Evolutionary conservation across 164 flowering plant genomes (phyloP).

Genomic region (Umbilicus rupestris): DNA sequence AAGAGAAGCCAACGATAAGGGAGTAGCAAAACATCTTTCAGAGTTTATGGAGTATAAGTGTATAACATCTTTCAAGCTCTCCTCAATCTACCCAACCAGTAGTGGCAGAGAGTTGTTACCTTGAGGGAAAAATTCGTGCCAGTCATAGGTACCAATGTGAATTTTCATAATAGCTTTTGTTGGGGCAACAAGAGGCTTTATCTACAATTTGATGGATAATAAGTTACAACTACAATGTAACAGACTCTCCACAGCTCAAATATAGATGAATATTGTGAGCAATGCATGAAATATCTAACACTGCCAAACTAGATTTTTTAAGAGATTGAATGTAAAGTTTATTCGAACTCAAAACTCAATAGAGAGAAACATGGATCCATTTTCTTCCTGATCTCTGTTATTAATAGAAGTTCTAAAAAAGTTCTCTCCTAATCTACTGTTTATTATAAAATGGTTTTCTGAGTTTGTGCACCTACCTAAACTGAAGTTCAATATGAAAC

Average conservation of each 20-base stretch:
- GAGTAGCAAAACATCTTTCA: neutral
- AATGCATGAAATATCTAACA: neutral
- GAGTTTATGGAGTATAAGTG: neutral
- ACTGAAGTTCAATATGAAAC: neutral
- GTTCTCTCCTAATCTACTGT: too few species aligned
- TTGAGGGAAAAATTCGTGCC: slow-evolving; percentile 91
- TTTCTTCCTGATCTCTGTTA: neutral
- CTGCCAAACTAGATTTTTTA: neutral
- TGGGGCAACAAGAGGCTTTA: slow-evolving; percentile 75
- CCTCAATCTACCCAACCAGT: neutral
- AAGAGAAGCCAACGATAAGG: slow-evolving; percentile 10
- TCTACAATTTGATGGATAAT: slow-evolving; percentile 28
- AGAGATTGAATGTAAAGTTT: too few species aligned
- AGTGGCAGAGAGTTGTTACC: slow-evolving; percentile 29
- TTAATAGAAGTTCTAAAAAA: neutral
- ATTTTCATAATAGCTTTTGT: slow-evolving; percentile 60
- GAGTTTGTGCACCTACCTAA: neutral
- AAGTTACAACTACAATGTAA: neutral
- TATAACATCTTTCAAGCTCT: neutral
- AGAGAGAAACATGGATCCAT: neutral
- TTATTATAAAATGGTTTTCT: too few species aligned
- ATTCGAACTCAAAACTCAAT: neutral
- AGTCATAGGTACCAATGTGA: slow-evolving; percentile 29
- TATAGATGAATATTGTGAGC: neutral
- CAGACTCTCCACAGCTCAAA: neutral